phyloP scores from a whole-genome alignment of 371 early-diverging fungal species.

The Mucor racemosus region DNA sequence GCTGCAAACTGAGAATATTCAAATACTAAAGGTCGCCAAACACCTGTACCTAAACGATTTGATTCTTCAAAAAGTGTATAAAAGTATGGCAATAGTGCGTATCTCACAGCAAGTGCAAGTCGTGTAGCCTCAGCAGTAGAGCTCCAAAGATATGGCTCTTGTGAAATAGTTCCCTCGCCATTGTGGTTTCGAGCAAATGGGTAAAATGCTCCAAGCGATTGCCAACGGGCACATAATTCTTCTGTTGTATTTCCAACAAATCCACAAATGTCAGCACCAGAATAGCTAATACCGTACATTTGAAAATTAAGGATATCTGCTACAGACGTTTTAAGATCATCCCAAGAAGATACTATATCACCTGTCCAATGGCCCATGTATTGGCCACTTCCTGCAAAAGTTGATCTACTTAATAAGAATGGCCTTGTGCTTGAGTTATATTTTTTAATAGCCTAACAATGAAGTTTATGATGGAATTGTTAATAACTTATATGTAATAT shows the following conservation, averaged over 20 bases:
- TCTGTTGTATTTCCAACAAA: conserved; percentile 63
- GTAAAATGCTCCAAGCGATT: conserved; percentile 72
- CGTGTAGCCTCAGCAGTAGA: conserved; percentile 52
- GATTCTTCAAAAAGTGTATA: conserved; percentile 70
- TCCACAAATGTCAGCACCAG: conserved; percentile 75
- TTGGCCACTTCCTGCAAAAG: conserved; percentile 70
- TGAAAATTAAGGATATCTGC: conserved; percentile 65
- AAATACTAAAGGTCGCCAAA: conserved; percentile 46
- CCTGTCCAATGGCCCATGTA: conserved; percentile 69
- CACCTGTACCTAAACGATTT: conserved; percentile 42
- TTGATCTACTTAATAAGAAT: conserved; percentile 70
- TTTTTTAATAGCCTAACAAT: conserved; percentile 26
- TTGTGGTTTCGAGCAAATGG: conserved; percentile 78
- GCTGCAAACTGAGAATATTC: conserved; percentile 30
- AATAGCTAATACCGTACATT: conserved; percentile 68
- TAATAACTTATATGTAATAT: too few relatives aligned
- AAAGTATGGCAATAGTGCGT: conserved; percentile 66
- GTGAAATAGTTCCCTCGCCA: conserved; percentile 22
- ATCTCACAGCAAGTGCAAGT: conserved; percentile 57
- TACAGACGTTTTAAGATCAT: conserved; percentile 56
- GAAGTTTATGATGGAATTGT: too few relatives aligned
- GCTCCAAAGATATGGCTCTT: conserved; percentile 63
- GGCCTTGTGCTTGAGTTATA: conserved; percentile 57
- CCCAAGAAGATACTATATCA: conserved; percentile 58
- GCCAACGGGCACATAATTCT: conserved; percentile 69